Base-by-base conservation (phyloP, 1,139 yeast species). In the Lodderomyces orthopsilosis region DNA sequence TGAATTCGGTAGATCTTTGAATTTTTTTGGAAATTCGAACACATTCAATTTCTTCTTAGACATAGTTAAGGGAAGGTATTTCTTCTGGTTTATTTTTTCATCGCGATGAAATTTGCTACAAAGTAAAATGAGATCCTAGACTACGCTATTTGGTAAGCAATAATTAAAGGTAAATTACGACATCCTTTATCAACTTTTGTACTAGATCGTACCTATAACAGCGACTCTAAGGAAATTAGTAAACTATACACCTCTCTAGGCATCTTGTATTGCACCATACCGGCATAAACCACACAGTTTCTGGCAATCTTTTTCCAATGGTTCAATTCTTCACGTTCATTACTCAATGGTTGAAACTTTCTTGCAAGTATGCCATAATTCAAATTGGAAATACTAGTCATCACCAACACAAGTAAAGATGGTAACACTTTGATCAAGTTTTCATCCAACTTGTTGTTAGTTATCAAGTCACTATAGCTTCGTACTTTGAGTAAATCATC, bases 251-350 rank as follows among this genome's bases (percentile, higher is more conserved):
- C 83, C 57, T 91, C 97, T 49, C 95, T 76, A 4, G 98, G 96
- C 95, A 93, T 89, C 59, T 87, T 83, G 65, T 88, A 91, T 64
- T 90, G 96, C 34, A 93, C 86, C 84, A 93, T 85, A 44, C 98
- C 98, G 10, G 98, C 96, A 62, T 85, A 94, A 2, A 91, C 80
- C 89, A 91, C 89, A 63, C 95, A 85, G 61, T 89, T 89, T 59
- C 82, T 85, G 4, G 96, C 91, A 49, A 86, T 75, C 40, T 69
- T 73, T 53, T 79, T 81, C 60, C 89, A 70, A 39, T 58, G 61
- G 23, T 77, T 76, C 37, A 73, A 69, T 39, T 79, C 76, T 46
- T 79, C 81, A 50, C 75, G 77, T 43, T 76, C 79, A 48, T 79
- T 78, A 13, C 78, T 72, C 17, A 70, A 63, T 27, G 74, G 72